These are phyloP conservation scores for Stemphylium vesicarium DNA, from an alignment of 2,329 filamentous ascomycete genomes.

Conservation along the genomic window DNA sequence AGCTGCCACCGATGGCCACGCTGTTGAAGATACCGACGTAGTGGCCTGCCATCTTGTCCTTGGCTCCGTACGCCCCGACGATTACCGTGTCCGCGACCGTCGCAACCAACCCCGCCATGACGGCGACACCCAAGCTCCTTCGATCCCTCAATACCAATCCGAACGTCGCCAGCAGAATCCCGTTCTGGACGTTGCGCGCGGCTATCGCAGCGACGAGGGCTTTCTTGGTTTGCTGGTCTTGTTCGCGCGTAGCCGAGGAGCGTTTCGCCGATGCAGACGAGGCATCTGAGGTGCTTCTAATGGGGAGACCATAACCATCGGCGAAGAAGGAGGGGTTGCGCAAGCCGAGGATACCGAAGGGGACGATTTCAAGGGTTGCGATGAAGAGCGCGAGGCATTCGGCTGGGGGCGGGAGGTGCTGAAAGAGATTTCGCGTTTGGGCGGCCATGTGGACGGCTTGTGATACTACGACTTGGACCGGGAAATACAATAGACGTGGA, in stretches of 20 bases:
- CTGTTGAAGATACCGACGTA: conserved; percentile 34
- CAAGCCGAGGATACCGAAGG: conserved; percentile 30
- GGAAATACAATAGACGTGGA: not conserved
- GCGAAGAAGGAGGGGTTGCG: conserved; percentile 23
- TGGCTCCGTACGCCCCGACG: conserved; percentile 27
- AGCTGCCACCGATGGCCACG: conserved; percentile 27
- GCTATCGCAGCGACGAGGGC: conserved; percentile 32
- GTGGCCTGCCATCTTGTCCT: conserved; percentile 29
- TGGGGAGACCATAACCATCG: conserved; percentile 26
- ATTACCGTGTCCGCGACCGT: conserved; percentile 32
- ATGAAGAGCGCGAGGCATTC: conserved; percentile 34
- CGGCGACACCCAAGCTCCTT: conserved; percentile 28
- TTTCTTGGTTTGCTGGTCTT: conserved; percentile 27
- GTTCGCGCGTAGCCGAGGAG: conserved; percentile 6
- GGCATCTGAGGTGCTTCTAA: conserved; percentile 3
- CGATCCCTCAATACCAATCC: conserved; percentile 29
- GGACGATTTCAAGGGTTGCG: conserved; percentile 29
- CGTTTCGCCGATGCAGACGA: conserved; percentile 8
- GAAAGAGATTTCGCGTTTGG: conserved; percentile 24
- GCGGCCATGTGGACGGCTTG: conserved; percentile 18
- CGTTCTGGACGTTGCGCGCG: conserved; percentile 33
- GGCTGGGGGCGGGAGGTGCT: conserved; percentile 28
- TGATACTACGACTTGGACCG: not conserved
- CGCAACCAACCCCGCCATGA: conserved; percentile 28
- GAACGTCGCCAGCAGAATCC: conserved; percentile 25